These are phyloP conservation scores for Botrytis hyacinthi DNA, from an alignment of 2,329 filamentous ascomycete species.

Conservation along the genomic window DNA sequence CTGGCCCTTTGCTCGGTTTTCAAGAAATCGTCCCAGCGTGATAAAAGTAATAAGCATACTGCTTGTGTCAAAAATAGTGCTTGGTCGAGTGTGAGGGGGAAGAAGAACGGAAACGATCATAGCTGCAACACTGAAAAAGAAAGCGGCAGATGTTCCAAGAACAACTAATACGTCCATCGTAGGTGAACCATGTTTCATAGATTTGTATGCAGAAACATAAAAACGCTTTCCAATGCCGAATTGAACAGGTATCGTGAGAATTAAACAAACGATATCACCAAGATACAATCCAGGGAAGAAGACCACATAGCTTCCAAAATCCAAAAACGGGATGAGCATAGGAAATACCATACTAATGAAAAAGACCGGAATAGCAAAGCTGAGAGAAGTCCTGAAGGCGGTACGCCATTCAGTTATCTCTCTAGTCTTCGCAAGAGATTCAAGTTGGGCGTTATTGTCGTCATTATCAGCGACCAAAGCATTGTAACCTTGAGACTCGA, in stretches of 20 bases:
- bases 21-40: slow-evolving; percentile 83
- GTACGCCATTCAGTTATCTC: slow-evolving; percentile 92
- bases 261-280: slow-evolving; percentile 80
- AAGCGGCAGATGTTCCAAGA: slow-evolving; percentile 88
- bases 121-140: slow-evolving; percentile 87
- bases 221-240: slow-evolving; percentile 96
- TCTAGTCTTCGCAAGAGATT: slow-evolving; percentile 92
- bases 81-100: slow-evolving; percentile 75
- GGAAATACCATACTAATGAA: slow-evolving; percentile 91
- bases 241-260: slow-evolving; percentile 87
- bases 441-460: slow-evolving; percentile 94
- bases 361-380: slow-evolving; percentile 88
- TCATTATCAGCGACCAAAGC: slow-evolving; percentile 87
- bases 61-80: slow-evolving; percentile 94
- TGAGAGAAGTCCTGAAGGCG: slow-evolving; percentile 73
- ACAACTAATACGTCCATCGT: slow-evolving; percentile 98
- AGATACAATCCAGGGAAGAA: slow-evolving; percentile 76
- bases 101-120: slow-evolving; percentile 79
- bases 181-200: slow-evolving; percentile 81
- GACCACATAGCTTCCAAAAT: slow-evolving; percentile 69
- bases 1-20: slow-evolving; percentile 93
- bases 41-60: slow-evolving; percentile 98
- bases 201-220: slow-evolving; percentile 91
- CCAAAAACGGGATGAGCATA: slow-evolving; percentile 73
- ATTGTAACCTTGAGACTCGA: slow-evolving; percentile 83